A percentile compares a stretch with the other conserved stretches of the same genome.
phyloP scores from a whole-genome alignment of 2,329 filamentous ascomycete genomes.

The Fusarium sp. region DNA sequence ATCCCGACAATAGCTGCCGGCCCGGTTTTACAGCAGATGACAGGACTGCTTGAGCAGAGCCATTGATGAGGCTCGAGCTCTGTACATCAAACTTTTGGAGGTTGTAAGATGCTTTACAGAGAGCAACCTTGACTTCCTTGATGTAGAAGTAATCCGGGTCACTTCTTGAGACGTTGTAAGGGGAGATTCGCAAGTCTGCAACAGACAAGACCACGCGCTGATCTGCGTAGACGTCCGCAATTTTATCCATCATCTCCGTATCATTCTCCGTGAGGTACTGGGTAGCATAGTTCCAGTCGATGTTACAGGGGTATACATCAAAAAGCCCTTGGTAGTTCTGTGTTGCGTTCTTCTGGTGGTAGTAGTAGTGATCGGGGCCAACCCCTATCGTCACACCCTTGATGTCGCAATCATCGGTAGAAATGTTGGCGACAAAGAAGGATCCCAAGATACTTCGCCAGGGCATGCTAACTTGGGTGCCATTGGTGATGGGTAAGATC shows the following conservation, averaged over 20 bases:
- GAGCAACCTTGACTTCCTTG: conserved; percentile 36
- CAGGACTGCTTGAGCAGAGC: conserved; percentile 23
- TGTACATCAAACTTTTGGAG: conserved; percentile 29
- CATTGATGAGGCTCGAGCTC: conserved; percentile 22
- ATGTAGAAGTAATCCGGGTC: conserved; percentile 34
- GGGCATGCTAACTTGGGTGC: conserved; percentile 33
- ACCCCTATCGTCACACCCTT: conserved; percentile 44
- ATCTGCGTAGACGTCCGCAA: conserved; percentile 42
- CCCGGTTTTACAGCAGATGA: not conserved
- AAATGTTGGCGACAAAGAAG: conserved; percentile 45
- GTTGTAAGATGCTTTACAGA: conserved; percentile 43
- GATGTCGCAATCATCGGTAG: conserved; percentile 44
- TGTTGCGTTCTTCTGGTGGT: conserved; percentile 45
- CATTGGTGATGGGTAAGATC: conserved; percentile 42
- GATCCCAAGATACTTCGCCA: conserved; percentile 42
- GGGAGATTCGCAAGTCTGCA: conserved; percentile 39
- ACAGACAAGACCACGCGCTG: conserved; percentile 43
- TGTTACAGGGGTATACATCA: conserved; percentile 45
- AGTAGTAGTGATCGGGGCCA: conserved; percentile 43
- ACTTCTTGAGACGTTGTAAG: conserved; percentile 21
- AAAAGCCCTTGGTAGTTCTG: conserved; percentile 49
- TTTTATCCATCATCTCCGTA: conserved; percentile 16
- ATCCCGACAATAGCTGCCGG: conserved; percentile 21
- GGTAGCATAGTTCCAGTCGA: conserved; percentile 44
- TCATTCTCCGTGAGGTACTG: conserved; percentile 23